Percentiles rank a stretch among this genome's conserved stretches.
These are phyloP conservation scores for Ramularia endophylla DNA, from an alignment of 2,329 filamentous ascomycete genomes.

Conservation along the genomic window DNA sequence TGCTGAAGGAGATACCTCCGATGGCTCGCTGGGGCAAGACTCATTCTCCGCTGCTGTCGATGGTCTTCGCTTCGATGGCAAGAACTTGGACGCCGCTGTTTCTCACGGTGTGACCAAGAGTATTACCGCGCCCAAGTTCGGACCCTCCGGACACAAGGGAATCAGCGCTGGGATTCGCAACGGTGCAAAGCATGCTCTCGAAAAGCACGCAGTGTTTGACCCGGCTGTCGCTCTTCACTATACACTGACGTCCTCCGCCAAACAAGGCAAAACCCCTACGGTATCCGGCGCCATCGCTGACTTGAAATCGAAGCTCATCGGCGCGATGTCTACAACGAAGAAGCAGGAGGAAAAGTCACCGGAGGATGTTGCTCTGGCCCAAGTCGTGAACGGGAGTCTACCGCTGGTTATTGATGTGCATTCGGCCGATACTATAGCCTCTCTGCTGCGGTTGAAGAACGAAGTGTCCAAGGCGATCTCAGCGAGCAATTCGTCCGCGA, in stretches of 20 bases:
- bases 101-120: constrained; percentile 35
- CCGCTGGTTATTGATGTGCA: constrained; percentile 56
- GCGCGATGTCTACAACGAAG: constrained; percentile 37
- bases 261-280: constrained; percentile 42
- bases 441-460: constrained; percentile 53
- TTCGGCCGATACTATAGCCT: constrained; percentile 57
- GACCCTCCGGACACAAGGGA: constrained; percentile 30
- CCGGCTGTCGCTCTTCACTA: constrained; percentile 38
- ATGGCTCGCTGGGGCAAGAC: constrained; percentile 45
- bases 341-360: constrained; percentile 40
- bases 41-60: constrained; percentile 52
- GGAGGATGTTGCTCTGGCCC: constrained; percentile 29
- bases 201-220: constrained; percentile 35
- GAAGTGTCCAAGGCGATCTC: constrained; percentile 44
- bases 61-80: constrained; percentile 37
- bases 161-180: constrained; percentile 33
- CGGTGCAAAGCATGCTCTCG: constrained; percentile 30
- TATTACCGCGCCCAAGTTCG: constrained; percentile 32
- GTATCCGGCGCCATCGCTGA: constrained; percentile 50
- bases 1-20: constrained; percentile 45
- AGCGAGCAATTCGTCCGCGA: constrained; percentile 5
- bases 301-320: constrained; percentile 50
- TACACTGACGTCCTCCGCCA: constrained; percentile 47
- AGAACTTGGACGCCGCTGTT: constrained; percentile 33
- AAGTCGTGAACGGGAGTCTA: constrained; percentile 49